A percentile compares a stretch with the other conserved stretches of the same genome.
Conservation (phyloP, 768 basidiomycete genomes). For the Strobilomyces dryophilus region DNA sequence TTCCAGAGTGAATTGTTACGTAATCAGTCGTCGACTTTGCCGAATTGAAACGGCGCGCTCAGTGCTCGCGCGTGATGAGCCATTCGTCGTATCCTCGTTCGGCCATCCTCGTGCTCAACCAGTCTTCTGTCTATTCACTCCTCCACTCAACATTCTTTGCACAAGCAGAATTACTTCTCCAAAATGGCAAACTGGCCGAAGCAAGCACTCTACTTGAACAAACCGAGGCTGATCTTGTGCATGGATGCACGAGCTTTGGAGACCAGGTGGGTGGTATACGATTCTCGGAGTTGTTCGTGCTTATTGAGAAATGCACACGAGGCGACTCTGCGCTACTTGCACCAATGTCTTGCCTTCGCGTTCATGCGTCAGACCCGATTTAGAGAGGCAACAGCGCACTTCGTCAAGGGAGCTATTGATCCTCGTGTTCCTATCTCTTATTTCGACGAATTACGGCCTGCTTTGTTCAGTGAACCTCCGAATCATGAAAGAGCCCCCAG, state of each 20-base stretch:
- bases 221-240: conserved; percentile 36
- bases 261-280: conserved; percentile 8
- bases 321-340: conserved; percentile 73
- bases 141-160: conserved; percentile 69
- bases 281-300: background rate
- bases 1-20: too few species aligned
- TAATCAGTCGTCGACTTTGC: conserved; percentile 4
- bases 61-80: conserved; percentile 15
- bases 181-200: conserved; percentile 60
- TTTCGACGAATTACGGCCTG: conserved; percentile 71
- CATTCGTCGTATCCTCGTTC: conserved; percentile 56
- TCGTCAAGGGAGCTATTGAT: conserved; percentile 79
- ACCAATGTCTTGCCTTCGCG: conserved; percentile 78
- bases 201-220: conserved; percentile 58
- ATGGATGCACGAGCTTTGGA: conserved; percentile 5
- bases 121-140: conserved; percentile 58
- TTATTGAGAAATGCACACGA: conserved; percentile 32
- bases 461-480: conserved; percentile 41
- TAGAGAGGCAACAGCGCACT: conserved; percentile 73
- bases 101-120: conserved; percentile 59
- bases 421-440: conserved; percentile 78
- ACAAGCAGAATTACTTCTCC: conserved; percentile 66
- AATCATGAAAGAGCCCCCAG: background rate
- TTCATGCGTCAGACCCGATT: conserved; percentile 78
- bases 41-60: background rate